These are phyloP conservation scores for Artemisia annua DNA, from an alignment of 129 eudicot species.

Conservation along the genomic window DNA sequence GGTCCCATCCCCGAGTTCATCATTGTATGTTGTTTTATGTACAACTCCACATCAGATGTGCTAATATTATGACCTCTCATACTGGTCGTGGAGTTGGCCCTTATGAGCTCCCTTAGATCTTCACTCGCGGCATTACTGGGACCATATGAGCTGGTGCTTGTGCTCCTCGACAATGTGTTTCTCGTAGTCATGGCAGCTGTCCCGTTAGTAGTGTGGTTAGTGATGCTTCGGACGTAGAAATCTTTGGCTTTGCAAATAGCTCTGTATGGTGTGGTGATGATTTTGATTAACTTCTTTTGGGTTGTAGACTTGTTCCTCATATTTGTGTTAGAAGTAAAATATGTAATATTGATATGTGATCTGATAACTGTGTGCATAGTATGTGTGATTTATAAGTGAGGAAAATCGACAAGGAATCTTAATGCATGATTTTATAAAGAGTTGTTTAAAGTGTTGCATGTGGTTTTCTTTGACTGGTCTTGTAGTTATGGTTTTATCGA, in stretches of 20 bases:
- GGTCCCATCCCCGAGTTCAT: constrained; percentile 26
- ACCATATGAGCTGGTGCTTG: no score
- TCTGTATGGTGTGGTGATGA: constrained; percentile 40
- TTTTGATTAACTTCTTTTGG: constrained; percentile 22
- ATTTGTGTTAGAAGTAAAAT: not conserved
- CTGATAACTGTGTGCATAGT: not conserved
- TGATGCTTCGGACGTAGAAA: constrained; percentile 55
- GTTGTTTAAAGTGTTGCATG: constrained; percentile 4
- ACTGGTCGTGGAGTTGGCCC: constrained; percentile 50
- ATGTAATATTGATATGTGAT: not conserved
- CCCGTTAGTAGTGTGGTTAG: constrained; percentile 28
- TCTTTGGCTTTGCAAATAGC: constrained; percentile 62
- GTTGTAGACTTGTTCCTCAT: constrained; percentile 34
- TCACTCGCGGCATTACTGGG: constrained; percentile 19
- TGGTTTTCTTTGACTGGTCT: constrained; percentile 23
- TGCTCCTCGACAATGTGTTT: no score
- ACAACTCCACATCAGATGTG: constrained; percentile 31
- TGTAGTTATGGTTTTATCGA: not conserved
- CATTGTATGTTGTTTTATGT: constrained; percentile 27
- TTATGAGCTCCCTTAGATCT: constrained; percentile 50
- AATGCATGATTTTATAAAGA: not conserved
- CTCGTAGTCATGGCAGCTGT: not conserved
- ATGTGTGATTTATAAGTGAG: not conserved
- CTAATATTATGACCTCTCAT: not conserved
- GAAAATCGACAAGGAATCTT: no score